phyloP scores from a whole-genome alignment of 2,329 filamentous ascomycete genomes.

The Diaporthe sp. region DNA sequence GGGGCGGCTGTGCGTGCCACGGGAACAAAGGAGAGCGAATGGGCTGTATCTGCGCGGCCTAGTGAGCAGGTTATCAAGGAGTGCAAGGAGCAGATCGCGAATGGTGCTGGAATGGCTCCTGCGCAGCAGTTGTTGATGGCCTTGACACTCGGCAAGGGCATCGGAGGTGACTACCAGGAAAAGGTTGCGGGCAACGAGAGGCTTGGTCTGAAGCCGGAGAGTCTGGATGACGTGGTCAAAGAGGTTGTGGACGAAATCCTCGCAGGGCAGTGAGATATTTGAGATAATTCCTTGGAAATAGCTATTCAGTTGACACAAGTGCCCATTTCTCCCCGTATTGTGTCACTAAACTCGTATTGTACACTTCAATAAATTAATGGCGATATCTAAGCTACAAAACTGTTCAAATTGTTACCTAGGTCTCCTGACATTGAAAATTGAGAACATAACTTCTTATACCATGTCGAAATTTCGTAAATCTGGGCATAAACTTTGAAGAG shows the following conservation, averaged over 20 bases:
- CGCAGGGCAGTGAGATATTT: neutral
- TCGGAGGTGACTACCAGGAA: constrained; percentile 2
- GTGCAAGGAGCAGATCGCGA: neutral
- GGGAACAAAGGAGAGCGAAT: constrained; percentile 44
- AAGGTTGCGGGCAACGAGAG: neutral
- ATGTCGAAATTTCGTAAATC: neutral
- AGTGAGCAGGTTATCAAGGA: neutral
- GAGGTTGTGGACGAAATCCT: neutral
- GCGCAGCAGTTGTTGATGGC: constrained; percentile 7
- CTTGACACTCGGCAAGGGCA: neutral
- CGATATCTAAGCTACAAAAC: no score
- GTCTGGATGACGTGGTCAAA: neutral
- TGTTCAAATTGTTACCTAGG: no score
- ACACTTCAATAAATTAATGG: neutral
- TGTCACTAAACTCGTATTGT: no score
- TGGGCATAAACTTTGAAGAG: neutral
- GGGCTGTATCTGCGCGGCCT: neutral
- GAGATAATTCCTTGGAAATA: neutral
- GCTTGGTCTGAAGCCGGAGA: constrained; percentile 12
- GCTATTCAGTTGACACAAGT: no score
- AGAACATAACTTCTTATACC: neutral
- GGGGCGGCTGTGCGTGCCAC: constrained; percentile 52
- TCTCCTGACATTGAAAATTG: neutral
- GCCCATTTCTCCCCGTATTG: no score
- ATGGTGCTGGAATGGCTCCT: neutral